phyloP scores from a whole-genome alignment of 148 eudicot species.

The Gaultheria prostrata region DNA sequence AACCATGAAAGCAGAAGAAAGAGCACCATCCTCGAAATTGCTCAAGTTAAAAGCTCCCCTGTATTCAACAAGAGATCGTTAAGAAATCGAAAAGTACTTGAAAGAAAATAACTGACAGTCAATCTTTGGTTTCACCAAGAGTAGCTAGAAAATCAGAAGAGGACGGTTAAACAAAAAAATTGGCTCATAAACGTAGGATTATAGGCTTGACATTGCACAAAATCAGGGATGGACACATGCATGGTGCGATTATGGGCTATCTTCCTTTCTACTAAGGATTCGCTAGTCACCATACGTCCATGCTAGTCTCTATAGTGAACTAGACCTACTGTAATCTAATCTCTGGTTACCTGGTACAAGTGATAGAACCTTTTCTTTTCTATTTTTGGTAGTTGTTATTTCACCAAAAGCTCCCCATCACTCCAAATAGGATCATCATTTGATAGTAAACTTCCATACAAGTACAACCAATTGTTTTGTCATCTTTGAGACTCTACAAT shows the following conservation, averaged over 20 bases:
- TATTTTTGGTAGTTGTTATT: not conserved
- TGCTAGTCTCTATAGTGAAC: not conserved
- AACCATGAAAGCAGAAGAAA: conserved; percentile 99
- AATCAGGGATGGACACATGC: not conserved
- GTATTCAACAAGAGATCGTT: conserved; percentile 19
- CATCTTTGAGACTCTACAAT: not conserved
- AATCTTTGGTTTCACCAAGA: not conserved
- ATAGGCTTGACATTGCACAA: not conserved
- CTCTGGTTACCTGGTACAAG: not conserved
- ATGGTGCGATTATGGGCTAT: too few species aligned
- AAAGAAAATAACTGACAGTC: not conserved
- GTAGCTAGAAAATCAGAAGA: not conserved
- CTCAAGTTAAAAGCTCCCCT: conserved; percentile 78
- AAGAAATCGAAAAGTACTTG: not conserved
- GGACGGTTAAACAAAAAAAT: not conserved
- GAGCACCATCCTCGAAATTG: conserved; percentile 89
- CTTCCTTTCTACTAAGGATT: not conserved
- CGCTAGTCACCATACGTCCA: not conserved
- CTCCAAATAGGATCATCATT: not conserved
- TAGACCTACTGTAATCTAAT: not conserved
- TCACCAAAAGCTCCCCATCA: conserved; percentile 1
- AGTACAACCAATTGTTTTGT: not conserved
- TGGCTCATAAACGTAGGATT: not conserved
- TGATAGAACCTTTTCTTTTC: not conserved
- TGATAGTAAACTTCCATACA: not conserved